Evolutionary conservation across 169 alveolate species (phyloP).

Genomic region (Plasmodium coatneyi): DNA sequence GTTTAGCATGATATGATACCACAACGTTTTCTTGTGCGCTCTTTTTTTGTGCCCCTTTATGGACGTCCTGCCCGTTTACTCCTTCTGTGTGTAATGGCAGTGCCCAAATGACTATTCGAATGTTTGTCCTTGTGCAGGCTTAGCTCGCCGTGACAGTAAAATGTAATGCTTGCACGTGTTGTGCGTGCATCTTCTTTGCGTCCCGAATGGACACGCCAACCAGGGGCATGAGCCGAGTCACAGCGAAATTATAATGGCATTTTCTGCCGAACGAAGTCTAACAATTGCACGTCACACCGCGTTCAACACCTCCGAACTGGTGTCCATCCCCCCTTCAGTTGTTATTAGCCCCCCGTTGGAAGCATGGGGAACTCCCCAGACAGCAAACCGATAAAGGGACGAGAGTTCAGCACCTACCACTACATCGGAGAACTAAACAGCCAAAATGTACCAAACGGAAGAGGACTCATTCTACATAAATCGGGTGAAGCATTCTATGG

Average conservation of each 20-base stretch:
- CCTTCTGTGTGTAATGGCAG: not conserved
- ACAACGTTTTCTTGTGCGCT: not conserved
- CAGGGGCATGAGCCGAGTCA: not conserved
- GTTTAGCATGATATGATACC: not conserved
- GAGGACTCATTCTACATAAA: conserved; percentile 33
- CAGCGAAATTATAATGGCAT: not conserved
- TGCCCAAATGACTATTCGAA: not conserved
- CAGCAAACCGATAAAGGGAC: not conserved
- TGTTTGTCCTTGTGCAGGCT: not conserved
- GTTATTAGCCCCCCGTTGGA: not conserved
- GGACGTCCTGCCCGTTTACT: not conserved
- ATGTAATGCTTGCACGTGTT: not conserved
- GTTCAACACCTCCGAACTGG: too few relatives aligned
- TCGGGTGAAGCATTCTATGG: conserved; percentile 47
- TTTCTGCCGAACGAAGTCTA: not conserved
- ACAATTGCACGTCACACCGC: not conserved
- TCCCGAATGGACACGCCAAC: not conserved
- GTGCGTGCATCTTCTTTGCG: not conserved
- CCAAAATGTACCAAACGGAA: conserved; percentile 34
- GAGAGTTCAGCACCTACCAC: not conserved
- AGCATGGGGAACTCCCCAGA: conserved; percentile 21
- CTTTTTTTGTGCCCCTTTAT: too few relatives aligned
- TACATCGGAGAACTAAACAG: conserved; percentile 32
- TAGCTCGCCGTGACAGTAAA: not conserved
- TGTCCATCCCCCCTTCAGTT: not conserved